Evolutionary conservation across 106 monocot genomes (phyloP).

Genomic region (Chionographis japonica): DNA sequence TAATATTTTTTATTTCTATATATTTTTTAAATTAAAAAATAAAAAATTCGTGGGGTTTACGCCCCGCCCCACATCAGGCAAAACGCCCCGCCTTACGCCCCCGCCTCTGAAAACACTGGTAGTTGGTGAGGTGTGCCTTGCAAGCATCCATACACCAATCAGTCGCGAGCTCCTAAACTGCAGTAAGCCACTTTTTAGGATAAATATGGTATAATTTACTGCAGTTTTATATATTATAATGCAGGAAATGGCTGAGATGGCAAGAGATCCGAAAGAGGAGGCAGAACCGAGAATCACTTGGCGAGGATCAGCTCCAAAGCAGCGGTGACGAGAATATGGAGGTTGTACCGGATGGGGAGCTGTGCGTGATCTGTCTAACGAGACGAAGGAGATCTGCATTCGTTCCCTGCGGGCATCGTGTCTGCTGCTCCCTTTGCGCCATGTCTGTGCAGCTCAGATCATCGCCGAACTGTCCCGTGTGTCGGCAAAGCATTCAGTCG

Average conservation of each 20-base stretch:
- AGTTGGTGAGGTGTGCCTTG: no score
- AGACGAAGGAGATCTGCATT: conserved; percentile 66
- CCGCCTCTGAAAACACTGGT: no score
- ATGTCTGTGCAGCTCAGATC: conserved; percentile 34
- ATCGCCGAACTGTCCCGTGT: conserved; percentile 74
- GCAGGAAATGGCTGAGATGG: conserved; percentile 56
- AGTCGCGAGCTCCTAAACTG: no score
- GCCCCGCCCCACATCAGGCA: no score
- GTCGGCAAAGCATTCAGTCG: conserved; percentile 52
- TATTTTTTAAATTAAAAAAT: no score
- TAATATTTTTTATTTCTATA: no score
- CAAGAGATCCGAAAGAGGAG: conserved; percentile 36
- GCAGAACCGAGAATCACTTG: conserved; percentile 10
- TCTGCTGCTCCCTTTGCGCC: conserved; percentile 65
- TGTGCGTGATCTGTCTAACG: conserved; percentile 75
- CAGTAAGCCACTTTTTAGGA: background rate
- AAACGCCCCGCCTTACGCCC: no score
- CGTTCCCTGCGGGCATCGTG: conserved; percentile 82
- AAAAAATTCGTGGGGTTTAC: no score
- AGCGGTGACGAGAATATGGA: conserved; percentile 38
- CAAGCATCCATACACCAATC: no score
- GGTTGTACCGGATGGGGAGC: conserved; percentile 59
- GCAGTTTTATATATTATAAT: conserved; percentile 7
- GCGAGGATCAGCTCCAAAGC: conserved; percentile 5
- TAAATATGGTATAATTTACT: background rate